A percentile compares a stretch with the other conserved stretches of the same genome.
phyloP scores from a whole-genome alignment of 345 rosid species.

The Melaleuca quinquenervia region DNA sequence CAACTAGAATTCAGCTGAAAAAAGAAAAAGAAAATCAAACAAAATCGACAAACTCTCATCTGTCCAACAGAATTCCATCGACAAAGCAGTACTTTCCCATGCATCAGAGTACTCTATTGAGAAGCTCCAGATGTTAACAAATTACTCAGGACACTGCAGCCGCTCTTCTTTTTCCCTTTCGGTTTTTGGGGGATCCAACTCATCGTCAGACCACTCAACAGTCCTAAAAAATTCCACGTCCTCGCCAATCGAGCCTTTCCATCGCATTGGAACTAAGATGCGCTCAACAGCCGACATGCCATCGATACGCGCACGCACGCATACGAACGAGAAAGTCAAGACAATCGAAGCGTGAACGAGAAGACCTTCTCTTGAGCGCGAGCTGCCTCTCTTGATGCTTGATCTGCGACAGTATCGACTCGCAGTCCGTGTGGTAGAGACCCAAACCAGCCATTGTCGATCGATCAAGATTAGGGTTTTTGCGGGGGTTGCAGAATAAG shows the following conservation, averaged over 20 bases:
- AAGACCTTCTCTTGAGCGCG: conserved; percentile 51
- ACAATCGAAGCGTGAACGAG: background rate
- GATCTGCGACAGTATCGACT: conserved; percentile 26
- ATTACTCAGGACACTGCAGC: background rate
- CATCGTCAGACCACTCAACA: background rate
- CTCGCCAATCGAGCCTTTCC: background rate
- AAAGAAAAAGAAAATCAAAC: background rate
- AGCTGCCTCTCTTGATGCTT: conserved; percentile 39
- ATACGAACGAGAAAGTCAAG: background rate
- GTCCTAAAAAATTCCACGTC: background rate
- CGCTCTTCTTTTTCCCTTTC: background rate
- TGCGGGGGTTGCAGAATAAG: background rate
- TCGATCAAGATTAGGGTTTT: background rate
- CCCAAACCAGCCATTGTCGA: background rate
- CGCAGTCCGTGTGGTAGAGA: conserved; percentile 20
- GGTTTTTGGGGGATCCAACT: background rate
- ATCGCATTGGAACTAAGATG: background rate
- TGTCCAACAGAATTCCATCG: no score
- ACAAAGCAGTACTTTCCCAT: background rate
- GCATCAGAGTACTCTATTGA: background rate
- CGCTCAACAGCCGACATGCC: background rate
- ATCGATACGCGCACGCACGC: background rate
- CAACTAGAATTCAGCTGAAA: background rate
- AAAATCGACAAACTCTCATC: no score
- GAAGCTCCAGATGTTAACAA: background rate